Base-by-base conservation (phyloP, 768 basidiomycete species). In the Thelephora ganbajun region DNA sequence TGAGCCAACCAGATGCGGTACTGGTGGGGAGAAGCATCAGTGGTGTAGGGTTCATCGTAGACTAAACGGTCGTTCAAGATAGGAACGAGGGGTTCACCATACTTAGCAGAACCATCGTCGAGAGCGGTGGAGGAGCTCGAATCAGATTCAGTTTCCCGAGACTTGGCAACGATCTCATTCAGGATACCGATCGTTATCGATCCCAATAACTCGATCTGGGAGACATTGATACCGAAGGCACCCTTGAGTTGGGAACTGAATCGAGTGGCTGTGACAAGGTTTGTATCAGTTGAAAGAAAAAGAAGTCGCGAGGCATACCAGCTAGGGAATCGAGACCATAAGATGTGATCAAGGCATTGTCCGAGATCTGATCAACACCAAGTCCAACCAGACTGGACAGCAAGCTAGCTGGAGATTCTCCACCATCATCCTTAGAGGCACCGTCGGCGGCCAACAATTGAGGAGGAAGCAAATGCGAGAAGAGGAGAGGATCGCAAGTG, bases 1-100 rank as follows among this genome's bases (percentile, higher is more conserved):
- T 62, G 61, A 33, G 61, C 61, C 35, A 62, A 46, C 61, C 61
- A 62, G 23, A 62, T 62, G 11, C 61, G 61, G 45, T 54, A 51
- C 33, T 54, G 53, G 35, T 54, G 53, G 34, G 53, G 50, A 16
- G 53, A 54, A 46, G 53, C 61, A 34, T 62, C 61, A 0, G 61
- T 41, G 12, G 56, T 61, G 50, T 62, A 62, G 1, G 61, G 56
- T 35, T 62, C 53, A 18, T 62, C 61, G 22, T 62, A 62, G 16
- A 61, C 61, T 19, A 62, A 57, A 33, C 57, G 56, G 33, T 62
- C 57, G 33, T 62, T 62, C 20, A 62, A 54, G 41, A 57, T 53
- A 3, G 61, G 57, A 20, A 62, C 50, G 11, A 61, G 55, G 11
- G 61, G 50, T 11, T 60, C 48, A 6, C 61, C 60, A 26, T 61